These are phyloP conservation scores for Calophaca sinica DNA, from an alignment of 306 rosid genomes.

Conservation along the genomic window DNA sequence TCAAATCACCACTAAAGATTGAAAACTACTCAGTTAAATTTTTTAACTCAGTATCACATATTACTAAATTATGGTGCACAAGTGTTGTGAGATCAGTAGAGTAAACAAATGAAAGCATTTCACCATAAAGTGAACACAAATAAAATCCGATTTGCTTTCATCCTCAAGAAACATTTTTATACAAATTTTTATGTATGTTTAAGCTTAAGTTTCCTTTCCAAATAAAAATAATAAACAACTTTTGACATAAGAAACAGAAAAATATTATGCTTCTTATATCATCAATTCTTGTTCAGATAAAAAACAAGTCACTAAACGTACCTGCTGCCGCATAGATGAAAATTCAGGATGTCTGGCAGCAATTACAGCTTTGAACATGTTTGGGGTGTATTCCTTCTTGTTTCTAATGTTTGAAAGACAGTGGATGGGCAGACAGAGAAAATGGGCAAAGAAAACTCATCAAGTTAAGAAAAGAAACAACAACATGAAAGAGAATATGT, in stretches of 20 bases:
- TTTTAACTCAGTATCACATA: no score
- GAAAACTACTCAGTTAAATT: no score
- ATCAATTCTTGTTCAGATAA: neutral
- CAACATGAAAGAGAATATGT: no score
- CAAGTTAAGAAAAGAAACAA: no score
- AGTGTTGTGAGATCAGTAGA: no score
- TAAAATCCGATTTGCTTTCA: neutral
- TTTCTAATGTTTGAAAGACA: constrained; percentile 54
- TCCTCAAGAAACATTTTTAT: neutral
- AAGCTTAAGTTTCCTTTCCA: constrained; percentile 10
- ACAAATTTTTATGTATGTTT: neutral
- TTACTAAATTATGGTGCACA: no score
- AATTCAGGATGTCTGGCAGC: constrained; percentile 95
- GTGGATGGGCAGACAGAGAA: constrained; percentile 27
- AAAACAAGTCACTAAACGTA: constrained; percentile 41
- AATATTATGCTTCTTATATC: constrained; percentile 24
- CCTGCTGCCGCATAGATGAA: constrained; percentile 94
- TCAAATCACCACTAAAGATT: no score
- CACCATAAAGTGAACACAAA: no score
- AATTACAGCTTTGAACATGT: constrained; percentile 88
- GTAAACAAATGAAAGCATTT: no score
- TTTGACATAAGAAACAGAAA: neutral
- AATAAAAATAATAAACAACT: constrained; percentile 3
- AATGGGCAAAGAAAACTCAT: no score
- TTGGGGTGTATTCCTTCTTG: constrained; percentile 86